Percentiles rank a stretch among this genome's conserved stretches.
Evolutionary conservation across 257 asterid genomes (phyloP).

Genomic region (Plantago major): DNA sequence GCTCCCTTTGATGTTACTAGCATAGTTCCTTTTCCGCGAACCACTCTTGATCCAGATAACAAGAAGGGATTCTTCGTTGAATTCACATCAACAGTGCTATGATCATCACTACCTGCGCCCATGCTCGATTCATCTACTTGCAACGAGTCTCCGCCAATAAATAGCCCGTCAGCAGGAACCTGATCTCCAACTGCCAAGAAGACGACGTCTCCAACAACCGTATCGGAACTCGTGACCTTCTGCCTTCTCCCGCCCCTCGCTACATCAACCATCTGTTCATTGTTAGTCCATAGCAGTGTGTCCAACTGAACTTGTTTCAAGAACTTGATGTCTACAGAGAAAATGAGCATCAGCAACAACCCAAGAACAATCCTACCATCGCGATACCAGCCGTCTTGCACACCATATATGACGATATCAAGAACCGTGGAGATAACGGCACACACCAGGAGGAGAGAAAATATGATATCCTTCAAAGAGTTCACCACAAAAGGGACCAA

Average conservation of each 20-base stretch:
- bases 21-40: conserved; percentile 24
- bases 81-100: conserved; percentile 9
- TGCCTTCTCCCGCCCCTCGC: conserved; percentile 21
- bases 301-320: conserved; percentile 14
- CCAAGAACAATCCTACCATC: conserved; percentile 21
- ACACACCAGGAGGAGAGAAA: conserved; percentile 16
- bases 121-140: conserved; percentile 31
- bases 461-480: conserved; percentile 13
- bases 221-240: conserved; percentile 23
- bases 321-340: conserved; percentile 11
- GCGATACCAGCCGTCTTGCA: conserved; percentile 18
- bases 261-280: not conserved
- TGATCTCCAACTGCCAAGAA: conserved; percentile 26
- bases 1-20: conserved; percentile 27
- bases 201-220: conserved; percentile 27
- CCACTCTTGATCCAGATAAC: conserved; percentile 24
- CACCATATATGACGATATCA: conserved; percentile 15
- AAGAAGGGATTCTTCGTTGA: conserved; percentile 21
- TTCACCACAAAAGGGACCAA: not conserved
- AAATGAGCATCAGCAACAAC: conserved; percentile 4
- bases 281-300: not conserved
- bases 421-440: conserved; percentile 16
- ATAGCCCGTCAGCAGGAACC: conserved; percentile 30
- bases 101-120: conserved; percentile 21
- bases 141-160: conserved; percentile 25